phyloP scores from a whole-genome alignment of 1,284 basidiomycete genomes.

The Lentinula novae-zelandiae region DNA sequence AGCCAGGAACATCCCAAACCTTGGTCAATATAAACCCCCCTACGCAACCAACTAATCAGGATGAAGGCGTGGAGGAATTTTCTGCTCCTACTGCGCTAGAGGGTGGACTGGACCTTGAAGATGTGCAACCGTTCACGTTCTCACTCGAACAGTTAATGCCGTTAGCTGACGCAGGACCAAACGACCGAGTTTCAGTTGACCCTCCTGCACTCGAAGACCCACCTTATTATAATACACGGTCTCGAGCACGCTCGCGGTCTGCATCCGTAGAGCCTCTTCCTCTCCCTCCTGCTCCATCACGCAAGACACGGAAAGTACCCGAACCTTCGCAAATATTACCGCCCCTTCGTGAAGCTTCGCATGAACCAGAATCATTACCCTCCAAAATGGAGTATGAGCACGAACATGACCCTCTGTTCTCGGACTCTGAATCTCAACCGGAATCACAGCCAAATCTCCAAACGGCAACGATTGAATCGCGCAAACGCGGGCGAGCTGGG shows the following conservation, averaged over 20 bases:
- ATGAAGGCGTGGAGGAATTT: background rate
- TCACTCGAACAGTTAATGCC: background rate
- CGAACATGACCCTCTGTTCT: background rate
- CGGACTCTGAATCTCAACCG: background rate
- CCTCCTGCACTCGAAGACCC: background rate
- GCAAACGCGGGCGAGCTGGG: slow-evolving; percentile 21
- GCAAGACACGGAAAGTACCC: background rate
- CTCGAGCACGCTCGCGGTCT: slow-evolving; percentile 8
- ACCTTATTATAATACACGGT: slow-evolving; percentile 7
- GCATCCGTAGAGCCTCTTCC: background rate
- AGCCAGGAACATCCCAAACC: background rate
- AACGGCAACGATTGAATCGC: background rate
- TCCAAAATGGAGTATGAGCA: background rate
- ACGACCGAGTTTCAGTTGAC: background rate
- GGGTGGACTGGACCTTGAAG: background rate
- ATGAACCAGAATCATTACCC: background rate
- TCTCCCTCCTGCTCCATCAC: background rate
- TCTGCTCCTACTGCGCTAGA: background rate
- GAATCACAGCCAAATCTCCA: background rate
- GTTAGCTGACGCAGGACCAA: background rate
- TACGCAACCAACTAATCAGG: background rate
- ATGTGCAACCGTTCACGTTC: background rate
- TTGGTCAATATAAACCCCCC: background rate
- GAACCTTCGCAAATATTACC: background rate
- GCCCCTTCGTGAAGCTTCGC: background rate